These are phyloP conservation scores for Multifurca ochricompacta DNA, from an alignment of 768 basidiomycete species.

Conservation along the genomic window DNA sequence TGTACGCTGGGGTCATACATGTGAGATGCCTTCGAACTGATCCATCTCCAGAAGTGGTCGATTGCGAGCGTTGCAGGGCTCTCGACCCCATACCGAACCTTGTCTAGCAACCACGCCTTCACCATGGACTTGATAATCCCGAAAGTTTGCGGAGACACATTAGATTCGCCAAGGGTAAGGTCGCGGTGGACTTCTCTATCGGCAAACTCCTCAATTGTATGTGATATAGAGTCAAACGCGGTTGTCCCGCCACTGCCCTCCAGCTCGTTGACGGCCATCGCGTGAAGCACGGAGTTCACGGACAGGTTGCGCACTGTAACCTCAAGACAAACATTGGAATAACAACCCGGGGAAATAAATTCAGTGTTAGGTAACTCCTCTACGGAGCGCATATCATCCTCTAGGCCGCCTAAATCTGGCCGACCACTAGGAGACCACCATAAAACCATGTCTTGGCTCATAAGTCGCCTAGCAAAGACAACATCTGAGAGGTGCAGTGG, in stretches of 20 bases:
- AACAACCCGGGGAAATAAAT: conserved; percentile 77
- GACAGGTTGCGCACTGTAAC: conserved; percentile 87
- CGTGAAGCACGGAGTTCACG: conserved; percentile 89
- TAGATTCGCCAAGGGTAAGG: conserved; percentile 81
- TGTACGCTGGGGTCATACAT: conserved; percentile 93
- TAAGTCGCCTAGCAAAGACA: conserved; percentile 79
- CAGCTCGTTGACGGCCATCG: conserved; percentile 91
- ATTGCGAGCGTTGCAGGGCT: conserved; percentile 64
- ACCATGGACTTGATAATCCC: conserved; percentile 79
- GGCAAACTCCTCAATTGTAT: conserved; percentile 84
- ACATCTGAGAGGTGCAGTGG: conserved; percentile 85
- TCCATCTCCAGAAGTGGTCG: conserved; percentile 98
- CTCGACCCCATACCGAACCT: conserved; percentile 58
- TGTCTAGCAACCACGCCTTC: conserved; percentile 85
- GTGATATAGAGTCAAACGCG: conserved; percentile 88
- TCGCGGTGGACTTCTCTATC: conserved; percentile 58
- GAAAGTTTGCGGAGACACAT: conserved; percentile 82
- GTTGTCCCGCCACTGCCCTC: conserved; percentile 93
- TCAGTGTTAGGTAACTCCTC: conserved; percentile 82
- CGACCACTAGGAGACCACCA: conserved; percentile 94
- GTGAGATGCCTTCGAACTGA: conserved; percentile 73
- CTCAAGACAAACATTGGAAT: conserved; percentile 89
- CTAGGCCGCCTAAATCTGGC: conserved; percentile 90
- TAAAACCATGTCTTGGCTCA: conserved; percentile 82
- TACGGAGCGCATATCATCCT: conserved; percentile 69